Conservation (phyloP, 805 yeast genomes). For the Kregervanrija fluxuum region DNA sequence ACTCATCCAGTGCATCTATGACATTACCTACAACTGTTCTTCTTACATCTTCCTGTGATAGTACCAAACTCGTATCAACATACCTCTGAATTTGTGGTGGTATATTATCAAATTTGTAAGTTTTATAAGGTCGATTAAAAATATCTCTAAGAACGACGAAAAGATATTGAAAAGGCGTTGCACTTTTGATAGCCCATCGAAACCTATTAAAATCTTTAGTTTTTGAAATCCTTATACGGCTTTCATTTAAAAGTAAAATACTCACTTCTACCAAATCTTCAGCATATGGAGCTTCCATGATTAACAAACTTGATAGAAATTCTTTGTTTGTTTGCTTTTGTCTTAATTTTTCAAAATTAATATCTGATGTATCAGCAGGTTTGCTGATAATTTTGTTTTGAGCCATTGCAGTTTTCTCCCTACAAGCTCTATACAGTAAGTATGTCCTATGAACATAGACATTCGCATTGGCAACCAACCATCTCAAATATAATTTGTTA, state of each 20-base stretch:
- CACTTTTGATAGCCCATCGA: constrained; percentile 10
- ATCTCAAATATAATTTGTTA: constrained; percentile 34
- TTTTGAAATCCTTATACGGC: constrained; percentile 4
- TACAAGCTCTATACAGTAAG: constrained; percentile 9
- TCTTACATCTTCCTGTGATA: no score
- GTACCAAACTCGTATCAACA: no score
- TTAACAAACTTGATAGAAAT: constrained; percentile 4
- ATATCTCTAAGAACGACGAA: constrained; percentile 10
- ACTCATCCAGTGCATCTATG: no score
- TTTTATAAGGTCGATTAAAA: constrained; percentile 7
- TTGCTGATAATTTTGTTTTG: constrained; percentile 8
- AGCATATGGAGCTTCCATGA: constrained; percentile 3
- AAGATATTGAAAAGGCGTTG: constrained; percentile 10
- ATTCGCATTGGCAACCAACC: constrained; percentile 79
- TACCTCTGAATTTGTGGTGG: constrained; percentile 5
- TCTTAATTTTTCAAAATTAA: constrained; percentile 5
- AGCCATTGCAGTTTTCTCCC: constrained; percentile 1
- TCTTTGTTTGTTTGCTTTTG: constrained; percentile 4
- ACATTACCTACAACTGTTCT: no score
- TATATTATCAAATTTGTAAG: constrained; percentile 5
- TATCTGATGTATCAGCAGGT: constrained; percentile 3
- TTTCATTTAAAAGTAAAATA: constrained; percentile 7
- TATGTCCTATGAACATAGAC: constrained; percentile 42
- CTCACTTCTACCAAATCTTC: constrained; percentile 4
- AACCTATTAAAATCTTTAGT: constrained; percentile 4